These are phyloP conservation scores for Sordariomycetes sp. DNA, from an alignment of 2,329 filamentous ascomycete species.

Conservation along the genomic window DNA sequence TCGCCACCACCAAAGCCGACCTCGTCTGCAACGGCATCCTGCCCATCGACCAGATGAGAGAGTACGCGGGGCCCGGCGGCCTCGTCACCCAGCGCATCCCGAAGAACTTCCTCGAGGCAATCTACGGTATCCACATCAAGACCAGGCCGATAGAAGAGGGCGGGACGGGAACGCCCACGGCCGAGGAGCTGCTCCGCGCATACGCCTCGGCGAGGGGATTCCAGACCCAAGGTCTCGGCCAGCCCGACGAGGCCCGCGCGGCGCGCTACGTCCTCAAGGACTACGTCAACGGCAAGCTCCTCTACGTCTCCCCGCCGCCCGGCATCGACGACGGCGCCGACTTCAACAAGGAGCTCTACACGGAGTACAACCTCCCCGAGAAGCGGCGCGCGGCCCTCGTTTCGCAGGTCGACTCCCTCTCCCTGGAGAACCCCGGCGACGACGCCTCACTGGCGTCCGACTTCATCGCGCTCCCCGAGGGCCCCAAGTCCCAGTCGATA, in stretches of 20 bases:
- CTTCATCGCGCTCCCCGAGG: slow-evolving; percentile 42
- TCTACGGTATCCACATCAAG: slow-evolving; percentile 87
- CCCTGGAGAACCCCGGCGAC: slow-evolving; percentile 25
- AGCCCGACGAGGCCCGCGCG: slow-evolving; percentile 31
- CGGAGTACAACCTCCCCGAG: slow-evolving; percentile 69
- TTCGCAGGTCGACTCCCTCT: slow-evolving; percentile 34
- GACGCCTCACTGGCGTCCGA: slow-evolving; percentile 29
- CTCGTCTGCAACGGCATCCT: slow-evolving; percentile 91
- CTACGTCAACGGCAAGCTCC: slow-evolving; percentile 91
- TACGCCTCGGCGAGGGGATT: slow-evolving; percentile 89
- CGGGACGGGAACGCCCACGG: slow-evolving; percentile 77
- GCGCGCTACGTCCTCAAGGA: slow-evolving; percentile 89
- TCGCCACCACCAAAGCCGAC: slow-evolving; percentile 91
- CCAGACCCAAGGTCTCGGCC: slow-evolving; percentile 59
- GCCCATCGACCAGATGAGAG: slow-evolving; percentile 91
- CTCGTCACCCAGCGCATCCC: slow-evolving; percentile 82
- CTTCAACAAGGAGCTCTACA: slow-evolving; percentile 89
- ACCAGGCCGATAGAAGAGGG: slow-evolving; percentile 82
- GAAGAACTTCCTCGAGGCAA: slow-evolving; percentile 76
- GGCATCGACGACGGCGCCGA: slow-evolving; percentile 57
- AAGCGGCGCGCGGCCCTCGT: slow-evolving; percentile 64
- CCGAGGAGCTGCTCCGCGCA: slow-evolving; percentile 73
- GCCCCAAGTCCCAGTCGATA: slow-evolving; percentile 65
- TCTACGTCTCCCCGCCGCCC: slow-evolving; percentile 76
- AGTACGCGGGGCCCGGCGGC: slow-evolving; percentile 78